Percentiles rank a stretch among this genome's conserved stretches.
Evolutionary conservation across 495 filamentous ascomycete genomes (phyloP).

Genomic region (Bombardia bombarda): DNA sequence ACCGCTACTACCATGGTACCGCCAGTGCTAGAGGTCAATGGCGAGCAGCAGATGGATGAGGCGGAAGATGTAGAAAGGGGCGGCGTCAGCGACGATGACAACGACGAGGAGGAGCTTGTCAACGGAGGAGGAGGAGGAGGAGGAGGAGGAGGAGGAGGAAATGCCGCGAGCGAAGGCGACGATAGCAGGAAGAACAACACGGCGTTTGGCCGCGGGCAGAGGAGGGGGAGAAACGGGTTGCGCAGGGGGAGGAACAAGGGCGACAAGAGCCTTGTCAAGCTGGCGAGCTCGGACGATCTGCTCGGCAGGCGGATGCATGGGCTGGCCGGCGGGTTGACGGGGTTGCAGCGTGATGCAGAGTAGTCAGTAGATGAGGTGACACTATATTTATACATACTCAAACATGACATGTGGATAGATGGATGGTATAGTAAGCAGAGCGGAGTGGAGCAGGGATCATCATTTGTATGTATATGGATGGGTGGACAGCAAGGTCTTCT

Average conservation of each 20-base stretch:
- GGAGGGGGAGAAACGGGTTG: conserved; percentile 5
- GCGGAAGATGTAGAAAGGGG: conserved; percentile 4
- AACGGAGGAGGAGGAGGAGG: background rate
- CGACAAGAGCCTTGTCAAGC: conserved; percentile 57
- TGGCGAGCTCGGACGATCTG: conserved; percentile 79
- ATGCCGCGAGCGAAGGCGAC: background rate
- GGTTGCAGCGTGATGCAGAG: conserved; percentile 44
- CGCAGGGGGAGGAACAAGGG: conserved; percentile 15
- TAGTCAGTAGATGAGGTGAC: no score
- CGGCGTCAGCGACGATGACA: background rate
- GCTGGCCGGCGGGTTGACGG: conserved; percentile 70
- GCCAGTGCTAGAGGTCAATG: conserved; percentile 2
- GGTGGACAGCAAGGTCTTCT: no score
- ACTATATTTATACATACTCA: no score
- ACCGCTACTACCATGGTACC: background rate
- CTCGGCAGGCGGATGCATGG: conserved; percentile 80
- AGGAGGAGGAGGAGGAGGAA: background rate
- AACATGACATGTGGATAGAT: no score
- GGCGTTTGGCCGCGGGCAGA: conserved; percentile 27
- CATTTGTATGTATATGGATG: no score
- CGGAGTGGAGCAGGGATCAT: no score
- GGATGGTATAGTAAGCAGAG: no score
- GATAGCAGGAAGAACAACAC: conserved; percentile 16
- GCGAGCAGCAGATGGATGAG: background rate
- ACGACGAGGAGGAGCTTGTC: background rate